Percentiles rank a stretch among this genome's conserved stretches.
phyloP scores from a whole-genome alignment of 2,329 filamentous ascomycete species.

The Phialocephala subalpina region DNA sequence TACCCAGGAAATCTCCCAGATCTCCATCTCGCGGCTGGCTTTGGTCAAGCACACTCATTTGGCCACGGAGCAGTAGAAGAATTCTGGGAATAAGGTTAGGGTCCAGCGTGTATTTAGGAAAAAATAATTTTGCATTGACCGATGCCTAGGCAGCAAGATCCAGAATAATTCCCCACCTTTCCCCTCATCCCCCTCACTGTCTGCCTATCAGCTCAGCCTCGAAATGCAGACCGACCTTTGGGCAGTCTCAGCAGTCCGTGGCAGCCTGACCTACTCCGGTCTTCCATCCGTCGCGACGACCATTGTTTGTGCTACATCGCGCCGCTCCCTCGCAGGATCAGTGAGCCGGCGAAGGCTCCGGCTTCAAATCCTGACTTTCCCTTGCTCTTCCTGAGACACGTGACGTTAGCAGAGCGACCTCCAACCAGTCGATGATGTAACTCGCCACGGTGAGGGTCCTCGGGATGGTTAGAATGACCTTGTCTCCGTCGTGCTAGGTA shows the following conservation, averaged over 20 bases:
- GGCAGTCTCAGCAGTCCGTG: no score
- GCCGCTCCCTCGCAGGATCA: slow-evolving; percentile 1
- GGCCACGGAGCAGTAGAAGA: slow-evolving; percentile 7
- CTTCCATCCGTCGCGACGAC: no score
- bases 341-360: background rate
- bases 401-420: slow-evolving; percentile 7
- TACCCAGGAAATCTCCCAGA: slow-evolving; percentile 7
- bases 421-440: background rate
- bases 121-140: no score
- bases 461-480: slow-evolving; percentile 9
- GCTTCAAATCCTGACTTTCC: slow-evolving; percentile 9
- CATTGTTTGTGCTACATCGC: background rate
- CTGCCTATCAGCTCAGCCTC: background rate
- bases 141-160: no score
- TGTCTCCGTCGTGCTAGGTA: slow-evolving; percentile 7
- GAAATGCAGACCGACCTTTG: background rate
- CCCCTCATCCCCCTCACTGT: background rate
- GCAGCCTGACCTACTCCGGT: background rate
- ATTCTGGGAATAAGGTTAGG: no score
- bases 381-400: slow-evolving; percentile 5
- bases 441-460: slow-evolving; percentile 7
- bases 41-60: slow-evolving; percentile 3
- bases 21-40: background rate
- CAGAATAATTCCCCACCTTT: background rate
- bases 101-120: slow-evolving; percentile 5